Evolutionary conservation across 139 green algal species (phyloP).

Genomic region (Picocystis salinarum): DNA sequence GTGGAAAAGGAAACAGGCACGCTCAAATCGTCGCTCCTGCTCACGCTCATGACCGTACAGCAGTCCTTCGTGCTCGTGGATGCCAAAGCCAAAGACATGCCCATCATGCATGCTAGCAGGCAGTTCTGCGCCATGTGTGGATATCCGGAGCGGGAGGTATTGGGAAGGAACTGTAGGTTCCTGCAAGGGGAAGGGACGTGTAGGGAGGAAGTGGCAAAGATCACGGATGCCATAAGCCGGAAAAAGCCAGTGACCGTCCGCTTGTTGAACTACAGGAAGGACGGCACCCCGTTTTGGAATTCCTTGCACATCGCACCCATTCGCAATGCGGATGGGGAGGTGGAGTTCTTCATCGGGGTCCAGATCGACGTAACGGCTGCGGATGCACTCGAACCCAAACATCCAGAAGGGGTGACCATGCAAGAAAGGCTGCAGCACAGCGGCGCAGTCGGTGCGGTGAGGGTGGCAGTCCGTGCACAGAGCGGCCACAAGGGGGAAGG

Average conservation of each 20-base stretch:
- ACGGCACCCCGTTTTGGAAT: constrained; percentile 39
- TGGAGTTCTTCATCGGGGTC: constrained; percentile 39
- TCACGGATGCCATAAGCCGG: constrained; percentile 19
- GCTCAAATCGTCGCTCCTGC: constrained; percentile 27
- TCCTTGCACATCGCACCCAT: constrained; percentile 34
- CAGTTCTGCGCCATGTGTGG: constrained; percentile 33
- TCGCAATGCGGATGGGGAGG: constrained; percentile 18
- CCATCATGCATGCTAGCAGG: constrained; percentile 36
- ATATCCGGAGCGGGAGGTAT: constrained; percentile 32
- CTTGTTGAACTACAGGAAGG: constrained; percentile 38
- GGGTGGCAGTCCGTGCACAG: neutral
- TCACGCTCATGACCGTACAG: constrained; percentile 24
- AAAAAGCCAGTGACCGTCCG: constrained; percentile 19
- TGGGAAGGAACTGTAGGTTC: constrained; percentile 46
- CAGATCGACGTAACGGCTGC: constrained; percentile 25
- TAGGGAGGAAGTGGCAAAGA: constrained; percentile 7
- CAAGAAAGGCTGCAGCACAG: neutral
- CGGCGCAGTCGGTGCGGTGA: neutral
- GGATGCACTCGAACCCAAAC: neutral
- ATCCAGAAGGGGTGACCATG: neutral
- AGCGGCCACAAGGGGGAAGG: neutral
- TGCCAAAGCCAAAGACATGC: constrained; percentile 27
- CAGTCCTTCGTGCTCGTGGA: constrained; percentile 38
- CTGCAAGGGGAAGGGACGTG: constrained; percentile 31
- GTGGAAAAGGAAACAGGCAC: no score